Evolutionary conservation across 192 early-diverging fungal species (phyloP).

Genomic region (Entophlyctis helioformis): DNA sequence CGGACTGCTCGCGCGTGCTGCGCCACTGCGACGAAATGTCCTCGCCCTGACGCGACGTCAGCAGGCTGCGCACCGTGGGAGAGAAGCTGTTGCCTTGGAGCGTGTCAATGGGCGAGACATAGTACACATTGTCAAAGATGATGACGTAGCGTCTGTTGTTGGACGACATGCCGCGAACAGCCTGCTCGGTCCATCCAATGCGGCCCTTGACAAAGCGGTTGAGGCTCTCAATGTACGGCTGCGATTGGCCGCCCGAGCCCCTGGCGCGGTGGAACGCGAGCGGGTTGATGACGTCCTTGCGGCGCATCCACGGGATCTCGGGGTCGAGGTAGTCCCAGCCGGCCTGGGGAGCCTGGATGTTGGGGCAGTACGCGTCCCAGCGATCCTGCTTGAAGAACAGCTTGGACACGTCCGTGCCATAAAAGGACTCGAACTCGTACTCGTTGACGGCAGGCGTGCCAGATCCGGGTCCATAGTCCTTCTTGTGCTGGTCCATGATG

Average conservation of each 20-base stretch:
- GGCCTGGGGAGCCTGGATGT: conserved; percentile 4
- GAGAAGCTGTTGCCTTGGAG: conserved; percentile 1
- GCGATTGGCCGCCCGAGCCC: background rate
- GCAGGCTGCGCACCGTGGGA: background rate
- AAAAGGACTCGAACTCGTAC: conserved; percentile 7
- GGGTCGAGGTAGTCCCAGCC: conserved; percentile 17
- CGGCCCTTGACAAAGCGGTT: conserved; percentile 18
- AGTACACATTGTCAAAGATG: conserved; percentile 27
- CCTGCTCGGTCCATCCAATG: conserved; percentile 13
- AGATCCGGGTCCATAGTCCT: conserved; percentile 3
- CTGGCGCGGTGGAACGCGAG: conserved; percentile 1
- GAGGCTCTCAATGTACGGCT: conserved; percentile 17
- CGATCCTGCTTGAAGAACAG: conserved; percentile 11
- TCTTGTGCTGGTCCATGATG: conserved; percentile 2
- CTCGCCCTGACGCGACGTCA: background rate
- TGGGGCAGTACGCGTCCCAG: conserved; percentile 13
- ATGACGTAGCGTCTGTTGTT: conserved; percentile 4
- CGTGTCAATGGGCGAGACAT: background rate
- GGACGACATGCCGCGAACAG: background rate
- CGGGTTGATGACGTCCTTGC: background rate
- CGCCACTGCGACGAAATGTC: background rate
- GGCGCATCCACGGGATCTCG: background rate
- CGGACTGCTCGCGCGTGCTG: background rate
- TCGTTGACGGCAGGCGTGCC: conserved; percentile 6
- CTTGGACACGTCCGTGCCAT: conserved; percentile 19